A percentile compares a stretch with the other conserved stretches of the same genome.
Evolutionary conservation across 305 asterid genomes (phyloP).

Genomic region (Solanum chacoense): DNA sequence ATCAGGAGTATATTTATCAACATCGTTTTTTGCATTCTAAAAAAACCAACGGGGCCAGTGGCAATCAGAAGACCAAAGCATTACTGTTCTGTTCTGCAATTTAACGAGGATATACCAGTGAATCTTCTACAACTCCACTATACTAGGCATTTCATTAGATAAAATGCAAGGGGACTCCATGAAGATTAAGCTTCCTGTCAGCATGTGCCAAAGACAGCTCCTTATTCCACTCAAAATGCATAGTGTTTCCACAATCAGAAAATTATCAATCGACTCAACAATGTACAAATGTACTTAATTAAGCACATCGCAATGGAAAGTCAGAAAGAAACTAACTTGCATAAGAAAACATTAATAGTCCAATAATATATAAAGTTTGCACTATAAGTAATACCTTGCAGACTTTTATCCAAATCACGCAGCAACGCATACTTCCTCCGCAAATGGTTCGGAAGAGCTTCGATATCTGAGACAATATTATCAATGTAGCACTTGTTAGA

Average conservation of each 20-base stretch:
- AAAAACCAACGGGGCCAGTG: not conserved
- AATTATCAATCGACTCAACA: not conserved
- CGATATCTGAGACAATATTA: conserved; percentile 20
- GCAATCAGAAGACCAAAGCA: not conserved
- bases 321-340: not conserved
- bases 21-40: not conserved
- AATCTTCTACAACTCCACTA: not conserved
- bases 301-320: not conserved
- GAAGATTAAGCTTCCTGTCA: not conserved
- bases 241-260: not conserved
- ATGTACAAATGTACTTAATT: not conserved
- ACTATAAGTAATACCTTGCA: conserved; percentile 16
- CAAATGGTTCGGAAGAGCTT: conserved; percentile 22
- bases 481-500: not conserved
- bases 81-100: not conserved
- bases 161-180: not conserved
- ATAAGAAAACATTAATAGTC: not conserved
- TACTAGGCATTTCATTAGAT: not conserved
- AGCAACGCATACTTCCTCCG: conserved; percentile 21
- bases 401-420: conserved; percentile 23
- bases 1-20: not conserved
- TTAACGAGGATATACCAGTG: not conserved
- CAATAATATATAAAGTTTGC: not conserved
- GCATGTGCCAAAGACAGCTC: not conserved
- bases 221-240: not conserved